A percentile compares a stretch with the other conserved stretches of the same genome.
These are phyloP conservation scores for Hypericum androsaemum DNA, from an alignment of 345 rosid genomes.

Conservation along the genomic window DNA sequence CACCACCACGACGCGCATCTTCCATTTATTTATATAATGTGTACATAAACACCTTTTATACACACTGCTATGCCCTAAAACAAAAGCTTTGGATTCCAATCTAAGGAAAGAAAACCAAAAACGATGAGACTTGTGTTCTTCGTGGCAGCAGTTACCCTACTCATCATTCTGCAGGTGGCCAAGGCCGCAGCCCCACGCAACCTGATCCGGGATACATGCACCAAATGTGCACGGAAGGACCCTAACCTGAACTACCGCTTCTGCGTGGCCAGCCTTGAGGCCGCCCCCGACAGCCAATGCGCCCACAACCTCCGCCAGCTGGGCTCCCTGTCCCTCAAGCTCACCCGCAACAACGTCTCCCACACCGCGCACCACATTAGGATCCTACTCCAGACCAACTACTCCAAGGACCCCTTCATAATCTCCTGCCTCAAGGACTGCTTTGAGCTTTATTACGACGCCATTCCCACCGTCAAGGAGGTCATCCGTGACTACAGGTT, in stretches of 20 bases:
- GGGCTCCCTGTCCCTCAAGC: constrained; percentile 37
- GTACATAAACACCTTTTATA: no score
- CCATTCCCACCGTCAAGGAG: constrained; percentile 22
- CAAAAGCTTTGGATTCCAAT: no score
- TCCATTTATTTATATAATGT: no score
- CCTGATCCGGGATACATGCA: constrained; percentile 39
- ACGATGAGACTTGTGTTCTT: constrained; percentile 13
- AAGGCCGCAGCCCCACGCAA: constrained; percentile 9
- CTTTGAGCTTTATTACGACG: constrained; percentile 42
- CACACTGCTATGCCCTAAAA: no score
- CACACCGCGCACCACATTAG: constrained; percentile 20
- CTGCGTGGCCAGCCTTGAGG: constrained; percentile 34
- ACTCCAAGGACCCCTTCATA: constrained; percentile 17
- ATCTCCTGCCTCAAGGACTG: constrained; percentile 37
- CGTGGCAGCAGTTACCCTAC: constrained; percentile 6
- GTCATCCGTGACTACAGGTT: constrained; percentile 30
- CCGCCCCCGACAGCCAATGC: constrained; percentile 20
- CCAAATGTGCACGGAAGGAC: constrained; percentile 22
- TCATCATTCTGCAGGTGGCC: constrained; percentile 3
- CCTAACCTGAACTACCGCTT: constrained; percentile 36
- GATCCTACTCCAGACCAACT: constrained; percentile 24
- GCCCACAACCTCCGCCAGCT: constrained; percentile 29
- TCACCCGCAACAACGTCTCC: constrained; percentile 30
- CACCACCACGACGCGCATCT: no score
- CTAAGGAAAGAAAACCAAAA: not conserved